A percentile compares a stretch with the other conserved stretches of the same genome.
Evolutionary conservation across 768 basidiomycete species (phyloP).

Genomic region (Mycena indigotica): DNA sequence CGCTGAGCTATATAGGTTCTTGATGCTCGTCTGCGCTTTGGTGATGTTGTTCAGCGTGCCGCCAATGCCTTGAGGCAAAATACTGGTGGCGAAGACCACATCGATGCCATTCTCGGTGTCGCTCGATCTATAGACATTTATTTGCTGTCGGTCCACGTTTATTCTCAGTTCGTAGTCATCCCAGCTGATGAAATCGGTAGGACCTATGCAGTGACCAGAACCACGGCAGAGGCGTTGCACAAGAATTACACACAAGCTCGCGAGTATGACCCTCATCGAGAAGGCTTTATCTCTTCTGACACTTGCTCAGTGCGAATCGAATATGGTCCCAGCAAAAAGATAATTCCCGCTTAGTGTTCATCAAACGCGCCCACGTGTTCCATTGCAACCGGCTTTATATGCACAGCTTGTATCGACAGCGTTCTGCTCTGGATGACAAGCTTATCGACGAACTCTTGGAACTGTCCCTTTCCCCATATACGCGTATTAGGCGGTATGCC

Average conservation of each 20-base stretch:
- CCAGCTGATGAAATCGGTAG: neutral
- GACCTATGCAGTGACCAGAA: conserved; percentile 64
- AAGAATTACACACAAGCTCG: conserved; percentile 65
- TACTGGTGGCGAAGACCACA: conserved; percentile 75
- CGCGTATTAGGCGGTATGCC: conserved; percentile 69
- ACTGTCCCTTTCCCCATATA: conserved; percentile 79
- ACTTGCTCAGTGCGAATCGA: conserved; percentile 55
- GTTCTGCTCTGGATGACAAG: conserved; percentile 73
- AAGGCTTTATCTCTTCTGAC: neutral
- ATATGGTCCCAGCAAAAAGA: conserved; percentile 72
- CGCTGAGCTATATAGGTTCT: neutral
- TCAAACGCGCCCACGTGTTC: conserved; percentile 80
- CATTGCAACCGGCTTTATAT: conserved; percentile 76
- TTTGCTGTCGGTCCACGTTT: conserved; percentile 40
- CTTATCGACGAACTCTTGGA: conserved; percentile 70
- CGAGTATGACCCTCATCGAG: conserved; percentile 47
- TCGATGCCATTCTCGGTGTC: conserved; percentile 79
- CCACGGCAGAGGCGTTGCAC: conserved; percentile 62
- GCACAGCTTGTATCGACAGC: conserved; percentile 72
- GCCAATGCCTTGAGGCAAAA: conserved; percentile 63
- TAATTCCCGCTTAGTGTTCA: conserved; percentile 71
- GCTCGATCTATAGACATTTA: conserved; percentile 76
- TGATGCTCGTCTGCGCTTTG: conserved; percentile 61
- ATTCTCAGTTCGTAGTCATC: neutral
- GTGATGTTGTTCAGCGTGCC: conserved; percentile 66